Evolutionary conservation across 352 stramenopile species (phyloP), one percentile per base, ranked within the genome.

Genomic region (Phytophthora citricola): DNA sequence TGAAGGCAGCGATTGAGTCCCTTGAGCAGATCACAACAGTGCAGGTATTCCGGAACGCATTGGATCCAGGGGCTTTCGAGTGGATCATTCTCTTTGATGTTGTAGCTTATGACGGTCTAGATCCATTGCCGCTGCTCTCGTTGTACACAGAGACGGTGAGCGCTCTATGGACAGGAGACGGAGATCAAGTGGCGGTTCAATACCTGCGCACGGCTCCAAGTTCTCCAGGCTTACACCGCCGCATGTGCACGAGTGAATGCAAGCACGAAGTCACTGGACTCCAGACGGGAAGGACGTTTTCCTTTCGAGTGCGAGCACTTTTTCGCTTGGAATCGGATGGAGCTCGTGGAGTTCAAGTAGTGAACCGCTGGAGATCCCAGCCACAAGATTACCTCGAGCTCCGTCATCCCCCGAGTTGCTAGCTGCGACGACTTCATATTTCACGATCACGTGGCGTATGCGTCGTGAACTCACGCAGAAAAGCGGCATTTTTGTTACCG

Each of bases 1-100:
- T 97, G 55, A 90, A 94, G 60, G 40, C 65, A 5, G 86, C 83
- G 26, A 71, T 97, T 32, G 76, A 94, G 58, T 82, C 68, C 14
- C 75, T 97, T n/a, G 83, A 89, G 6, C 72, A 83, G 17, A 73
- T 95, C 34, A 66, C 69, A 15, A 67, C 62, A 60, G 87, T 90
- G 0, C 81, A 90, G 24, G 78, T 93, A 3, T 73, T 81, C 20
- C 79, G 78, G 7, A 71, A 66, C 12, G 47, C 20, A 6, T 61
- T 78, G 14, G 44, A 50, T 22, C 44, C 32, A 6, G 49, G 81
- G 15, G 73, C 64, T 41, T 76, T 81, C 15, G 76, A 87, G 54
- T 92, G 83, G 81, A 59, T 66, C 12, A 66, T 92, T 17, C 27
- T 89, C 22, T 92, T 91, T 14, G 84, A 92, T 63, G 52, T 58